A percentile compares a stretch with the other conserved stretches of the same genome.
These are phyloP conservation scores for Kodamaea suecica DNA, from an alignment of 1,139 yeast genomes.

Conservation along the genomic window DNA sequence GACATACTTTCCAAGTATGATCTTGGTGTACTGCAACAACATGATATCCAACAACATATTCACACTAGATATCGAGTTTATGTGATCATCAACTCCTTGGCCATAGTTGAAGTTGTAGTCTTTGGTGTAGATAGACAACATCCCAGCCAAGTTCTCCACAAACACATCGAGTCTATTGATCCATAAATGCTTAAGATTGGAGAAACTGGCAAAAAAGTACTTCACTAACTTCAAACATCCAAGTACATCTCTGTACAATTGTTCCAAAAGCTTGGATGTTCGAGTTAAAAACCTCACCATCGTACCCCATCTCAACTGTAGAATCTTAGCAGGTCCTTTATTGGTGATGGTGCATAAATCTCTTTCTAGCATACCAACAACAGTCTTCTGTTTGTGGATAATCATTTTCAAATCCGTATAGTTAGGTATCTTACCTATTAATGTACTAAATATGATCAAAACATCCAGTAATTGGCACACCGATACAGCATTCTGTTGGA, in stretches of 20 bases:
- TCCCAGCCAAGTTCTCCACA: constrained; percentile 5
- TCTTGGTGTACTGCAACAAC: constrained; percentile 36
- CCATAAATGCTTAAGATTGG: constrained; percentile 28
- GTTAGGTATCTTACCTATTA: constrained; percentile 39
- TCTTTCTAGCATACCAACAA: constrained; percentile 29
- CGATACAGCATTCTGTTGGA: constrained; percentile 13
- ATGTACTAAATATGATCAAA: constrained; percentile 39
- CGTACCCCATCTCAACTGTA: constrained; percentile 3
- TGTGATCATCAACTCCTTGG: constrained; percentile 5
- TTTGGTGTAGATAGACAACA: constrained; percentile 2
- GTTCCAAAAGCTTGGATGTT: constrained; percentile 2
- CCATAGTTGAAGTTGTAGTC: constrained; percentile 4
- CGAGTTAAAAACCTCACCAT: constrained; percentile 1
- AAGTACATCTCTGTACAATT: constrained; percentile 5
- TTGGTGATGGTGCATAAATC: constrained; percentile 18
- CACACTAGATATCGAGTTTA: constrained; percentile 3
- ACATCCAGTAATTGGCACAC: constrained; percentile 24
- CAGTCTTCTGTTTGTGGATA: constrained; percentile 25
- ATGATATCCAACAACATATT: constrained; percentile 31
- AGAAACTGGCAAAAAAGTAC: constrained; percentile 33
- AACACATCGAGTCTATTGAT: constrained; percentile 8
- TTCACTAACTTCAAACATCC: constrained; percentile 7
- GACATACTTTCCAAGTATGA: constrained; percentile 43
- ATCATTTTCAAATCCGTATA: constrained; percentile 43
- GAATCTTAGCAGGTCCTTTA: constrained; percentile 4